Base-by-base conservation (phyloP, 331 rosid genomes). In the Malus hybrid region DNA sequence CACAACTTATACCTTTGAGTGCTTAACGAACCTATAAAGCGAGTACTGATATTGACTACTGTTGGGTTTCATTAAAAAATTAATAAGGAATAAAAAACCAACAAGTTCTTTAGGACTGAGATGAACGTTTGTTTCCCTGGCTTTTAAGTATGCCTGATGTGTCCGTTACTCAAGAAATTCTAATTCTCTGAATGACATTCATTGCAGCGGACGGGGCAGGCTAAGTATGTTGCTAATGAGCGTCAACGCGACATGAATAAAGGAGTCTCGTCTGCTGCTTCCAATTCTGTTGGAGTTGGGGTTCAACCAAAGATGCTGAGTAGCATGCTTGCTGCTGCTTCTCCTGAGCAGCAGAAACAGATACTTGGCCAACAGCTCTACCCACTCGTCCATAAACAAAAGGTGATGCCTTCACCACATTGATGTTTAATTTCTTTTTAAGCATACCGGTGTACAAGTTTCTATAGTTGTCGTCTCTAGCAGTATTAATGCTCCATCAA, bases 301-400 rank as follows among this genome's bases (percentile, higher is more conserved):
- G 71, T 84, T 63, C 88, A 76, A 61, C 77, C 92, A 73, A 89
- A 85, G 79, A 84, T 85, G 82, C 81, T 89, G 66, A 92, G 92
- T 82, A 84, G 88, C 87, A 73, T 82, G 92, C 96, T 91, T 68
- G 87, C 93, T 68, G 84, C 88, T 69, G 90, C 96, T 78, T 42
- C 89, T 85, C 89, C 87, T 28, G 89, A 89, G 79, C 87, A 88
- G 86, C 97, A 86, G 88, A 91, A 93, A 71, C 88, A 89, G 76
- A 85, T 91, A 75, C 91, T 93, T 9, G 96, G 98, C 44, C 89
- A 89, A 83, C 93, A 65, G 75, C 89, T 93, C 46, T 89, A 84
- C 76, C 86, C 84, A 56, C 87, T 88, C 10, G 90, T 93, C 68
- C 81, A 78, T 30, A 89, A 91, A 78, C 83, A 85, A 68, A 85